Evolutionary conservation across 2,329 filamentous ascomycete species (phyloP).

Genomic region (Raffaelea arxii): DNA sequence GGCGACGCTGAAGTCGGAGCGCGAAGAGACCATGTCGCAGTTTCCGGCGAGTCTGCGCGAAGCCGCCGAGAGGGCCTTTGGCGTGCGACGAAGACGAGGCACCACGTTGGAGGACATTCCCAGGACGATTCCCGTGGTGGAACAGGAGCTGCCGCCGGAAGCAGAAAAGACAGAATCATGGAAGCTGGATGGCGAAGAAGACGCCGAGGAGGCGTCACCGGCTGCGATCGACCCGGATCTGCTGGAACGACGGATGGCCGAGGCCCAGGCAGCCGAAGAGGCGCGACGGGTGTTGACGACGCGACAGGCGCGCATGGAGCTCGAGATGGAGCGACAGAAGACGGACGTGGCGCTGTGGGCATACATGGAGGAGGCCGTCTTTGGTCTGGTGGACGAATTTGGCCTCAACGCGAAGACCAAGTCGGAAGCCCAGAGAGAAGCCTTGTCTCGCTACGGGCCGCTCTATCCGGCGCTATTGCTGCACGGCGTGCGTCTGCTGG

Average conservation of each 20-base stretch:
- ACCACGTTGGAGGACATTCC: not conserved
- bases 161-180: not conserved
- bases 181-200: not conserved
- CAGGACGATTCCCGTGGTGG: too few species aligned
- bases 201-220: conserved; percentile 31
- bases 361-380: conserved; percentile 56
- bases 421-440: not conserved
- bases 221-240: too few species aligned
- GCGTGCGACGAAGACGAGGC: conserved; percentile 11
- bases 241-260: too few species aligned
- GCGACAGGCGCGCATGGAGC: conserved; percentile 27
- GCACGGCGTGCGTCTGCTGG: conserved; percentile 45
- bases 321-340: conserved; percentile 40
- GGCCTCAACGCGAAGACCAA: conserved; percentile 1
- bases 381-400: conserved; percentile 46
- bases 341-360: conserved; percentile 60
- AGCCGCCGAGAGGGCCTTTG: conserved; percentile 28
- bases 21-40: conserved; percentile 24
- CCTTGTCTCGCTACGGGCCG: conserved; percentile 37
- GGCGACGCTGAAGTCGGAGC: conserved; percentile 13
- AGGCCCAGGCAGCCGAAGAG: conserved; percentile 13
- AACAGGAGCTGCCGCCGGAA: not conserved
- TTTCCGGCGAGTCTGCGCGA: conserved; percentile 30
- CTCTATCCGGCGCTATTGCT: conserved; percentile 55
- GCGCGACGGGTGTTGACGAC: not conserved